phyloP scores from a whole-genome alignment of 768 basidiomycete species.

The Lentinula sp. region DNA sequence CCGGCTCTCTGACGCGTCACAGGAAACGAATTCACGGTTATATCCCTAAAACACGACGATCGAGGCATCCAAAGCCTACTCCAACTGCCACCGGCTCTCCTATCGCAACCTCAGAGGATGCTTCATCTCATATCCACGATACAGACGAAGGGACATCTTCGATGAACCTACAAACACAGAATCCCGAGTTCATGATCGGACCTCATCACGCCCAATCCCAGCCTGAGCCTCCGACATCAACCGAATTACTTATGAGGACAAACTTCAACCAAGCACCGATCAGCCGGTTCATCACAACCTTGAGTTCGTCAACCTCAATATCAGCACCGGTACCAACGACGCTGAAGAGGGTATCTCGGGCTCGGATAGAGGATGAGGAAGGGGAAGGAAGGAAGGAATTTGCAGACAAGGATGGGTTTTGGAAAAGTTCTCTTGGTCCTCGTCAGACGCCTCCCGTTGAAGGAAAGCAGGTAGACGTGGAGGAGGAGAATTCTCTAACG shows the following conservation, averaged over 20 bases:
- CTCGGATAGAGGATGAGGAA: background rate
- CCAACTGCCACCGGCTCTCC: too few relatives aligned
- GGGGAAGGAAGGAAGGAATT: background rate
- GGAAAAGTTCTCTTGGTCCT: too few relatives aligned
- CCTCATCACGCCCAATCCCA: background rate
- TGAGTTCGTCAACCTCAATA: background rate
- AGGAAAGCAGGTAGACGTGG: too few relatives aligned
- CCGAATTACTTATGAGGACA: background rate
- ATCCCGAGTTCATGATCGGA: too few relatives aligned
- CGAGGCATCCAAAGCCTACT: conserved; percentile 1
- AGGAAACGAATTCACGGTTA: conserved; percentile 14
- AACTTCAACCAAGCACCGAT: background rate
- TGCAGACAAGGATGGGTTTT: background rate
- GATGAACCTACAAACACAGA: background rate
- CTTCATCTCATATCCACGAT: background rate
- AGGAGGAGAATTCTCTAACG: too few relatives aligned
- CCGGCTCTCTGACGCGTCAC: conserved; percentile 17
- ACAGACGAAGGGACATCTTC: background rate
- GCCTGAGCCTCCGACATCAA: background rate
- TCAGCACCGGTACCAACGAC: background rate
- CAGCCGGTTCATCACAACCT: background rate
- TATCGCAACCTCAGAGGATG: background rate
- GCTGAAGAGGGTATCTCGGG: background rate
- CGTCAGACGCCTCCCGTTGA: too few relatives aligned
- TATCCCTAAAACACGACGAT: conserved; percentile 10